phyloP scores from a whole-genome alignment of 202 grass and related monocot species.

The Eragrostis tef region DNA sequence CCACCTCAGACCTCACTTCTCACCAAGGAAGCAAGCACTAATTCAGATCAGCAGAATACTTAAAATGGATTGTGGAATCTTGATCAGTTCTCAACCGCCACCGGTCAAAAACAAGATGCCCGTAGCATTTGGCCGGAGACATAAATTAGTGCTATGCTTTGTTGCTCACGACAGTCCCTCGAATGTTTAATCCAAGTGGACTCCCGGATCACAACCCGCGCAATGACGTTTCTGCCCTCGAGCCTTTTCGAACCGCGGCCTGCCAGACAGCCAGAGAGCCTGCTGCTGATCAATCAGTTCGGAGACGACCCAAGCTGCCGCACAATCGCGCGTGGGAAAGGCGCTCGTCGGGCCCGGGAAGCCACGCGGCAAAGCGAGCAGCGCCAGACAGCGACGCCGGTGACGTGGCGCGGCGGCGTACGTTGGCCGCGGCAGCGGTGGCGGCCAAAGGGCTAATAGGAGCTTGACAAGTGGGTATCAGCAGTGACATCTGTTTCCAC shows the following conservation, averaged over 20 bases:
- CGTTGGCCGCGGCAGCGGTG: neutral
- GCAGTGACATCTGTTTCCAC: neutral
- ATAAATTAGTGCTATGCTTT: slow-evolving; percentile 18
- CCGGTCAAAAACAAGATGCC: slow-evolving; percentile 36
- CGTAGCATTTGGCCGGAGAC: neutral
- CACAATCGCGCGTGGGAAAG: neutral
- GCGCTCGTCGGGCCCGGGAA: neutral
- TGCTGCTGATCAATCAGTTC: no score
- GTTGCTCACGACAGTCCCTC: neutral
- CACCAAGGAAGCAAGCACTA: neutral
- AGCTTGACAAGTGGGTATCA: slow-evolving; percentile 22
- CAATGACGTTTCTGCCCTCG: neutral
- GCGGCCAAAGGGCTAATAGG: neutral
- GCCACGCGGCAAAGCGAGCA: neutral
- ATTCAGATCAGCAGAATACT: neutral
- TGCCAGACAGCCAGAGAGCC: neutral
- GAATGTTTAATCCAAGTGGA: slow-evolving; percentile 28
- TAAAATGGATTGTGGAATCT: slow-evolving; percentile 14
- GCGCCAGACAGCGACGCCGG: slow-evolving; percentile 30
- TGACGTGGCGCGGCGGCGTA: slow-evolving; percentile 17
- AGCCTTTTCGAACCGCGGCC: no score
- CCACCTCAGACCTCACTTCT: neutral
- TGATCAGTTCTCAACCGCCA: neutral
- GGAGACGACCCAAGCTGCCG: neutral
- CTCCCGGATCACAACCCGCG: neutral